Evolutionary conservation across 805 yeast genomes (phyloP).

Genomic region (Pichia paraexigua): DNA sequence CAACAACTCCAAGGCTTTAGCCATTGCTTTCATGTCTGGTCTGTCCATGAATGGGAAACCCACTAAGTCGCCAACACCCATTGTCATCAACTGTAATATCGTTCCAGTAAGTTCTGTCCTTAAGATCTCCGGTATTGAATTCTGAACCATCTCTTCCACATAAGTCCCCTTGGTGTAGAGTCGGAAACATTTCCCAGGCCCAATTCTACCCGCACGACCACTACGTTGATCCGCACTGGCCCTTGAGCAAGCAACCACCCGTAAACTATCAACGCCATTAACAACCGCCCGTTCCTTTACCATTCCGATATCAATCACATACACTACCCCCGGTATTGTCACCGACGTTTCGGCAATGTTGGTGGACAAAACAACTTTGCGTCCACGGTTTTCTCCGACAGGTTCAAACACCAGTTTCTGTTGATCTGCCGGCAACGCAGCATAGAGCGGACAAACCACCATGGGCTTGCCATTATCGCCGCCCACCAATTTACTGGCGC

Average conservation of each 20-base stretch:
- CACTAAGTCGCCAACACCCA: slow-evolving; percentile 78
- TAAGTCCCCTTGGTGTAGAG: slow-evolving; percentile 80
- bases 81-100: slow-evolving; percentile 64
- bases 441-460: slow-evolving; percentile 79
- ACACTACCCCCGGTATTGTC: slow-evolving; percentile 93
- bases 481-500: slow-evolving; percentile 30
- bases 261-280: slow-evolving; percentile 81
- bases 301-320: slow-evolving; percentile 91
- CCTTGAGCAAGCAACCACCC: slow-evolving; percentile 81
- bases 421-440: slow-evolving; percentile 79
- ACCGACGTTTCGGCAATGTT: slow-evolving; percentile 96
- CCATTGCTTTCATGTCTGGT: slow-evolving; percentile 67
- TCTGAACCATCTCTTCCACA: slow-evolving; percentile 63
- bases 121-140: slow-evolving; percentile 88
- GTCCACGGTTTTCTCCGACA: slow-evolving; percentile 70
- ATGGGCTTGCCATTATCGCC: slow-evolving; percentile 43
- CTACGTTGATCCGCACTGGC: slow-evolving; percentile 97
- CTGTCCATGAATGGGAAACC: slow-evolving; percentile 87
- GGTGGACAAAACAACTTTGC: slow-evolving; percentile 91
- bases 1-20: slow-evolving; percentile 71
- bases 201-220: slow-evolving; percentile 97
- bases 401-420: slow-evolving; percentile 81
- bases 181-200: slow-evolving; percentile 92
- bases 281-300: slow-evolving; percentile 86
- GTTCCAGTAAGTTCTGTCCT: slow-evolving; percentile 74